A percentile compares a stretch with the other conserved stretches of the same genome.
Conservation (phyloP, 2,329 filamentous ascomycete species). For the Microsporum canis region DNA sequence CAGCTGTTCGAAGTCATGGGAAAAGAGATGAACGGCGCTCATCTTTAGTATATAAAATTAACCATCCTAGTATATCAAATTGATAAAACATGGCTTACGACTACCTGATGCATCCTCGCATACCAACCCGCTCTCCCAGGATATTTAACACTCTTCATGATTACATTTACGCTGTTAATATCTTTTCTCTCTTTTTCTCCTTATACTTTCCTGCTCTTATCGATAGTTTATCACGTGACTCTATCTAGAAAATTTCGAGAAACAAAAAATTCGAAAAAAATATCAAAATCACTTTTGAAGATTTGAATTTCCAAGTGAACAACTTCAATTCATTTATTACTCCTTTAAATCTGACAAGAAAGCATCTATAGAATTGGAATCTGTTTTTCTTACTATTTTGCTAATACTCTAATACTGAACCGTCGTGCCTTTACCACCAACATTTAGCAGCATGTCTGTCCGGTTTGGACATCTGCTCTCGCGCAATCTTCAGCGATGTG, state of each 20-base stretch:
- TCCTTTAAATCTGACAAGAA: not conserved
- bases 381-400: not conserved
- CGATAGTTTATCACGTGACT: not conserved
- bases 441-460: slow-evolving; percentile 25
- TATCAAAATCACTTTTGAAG: not conserved
- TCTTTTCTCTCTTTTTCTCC: not conserved
- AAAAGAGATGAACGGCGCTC: slow-evolving; percentile 47
- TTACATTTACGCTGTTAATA: not conserved
- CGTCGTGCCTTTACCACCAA: not conserved
- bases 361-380: not conserved
- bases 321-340: not conserved
- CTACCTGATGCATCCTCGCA: not conserved
- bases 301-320: not conserved
- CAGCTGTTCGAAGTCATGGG: slow-evolving; percentile 60
- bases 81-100: not conserved
- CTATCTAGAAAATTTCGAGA: not conserved
- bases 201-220: not conserved
- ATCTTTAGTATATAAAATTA: slow-evolving; percentile 33
- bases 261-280: not conserved
- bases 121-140: too few species aligned
- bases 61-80: not conserved
- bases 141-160: not conserved
- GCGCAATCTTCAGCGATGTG: slow-evolving; percentile 26
- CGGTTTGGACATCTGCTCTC: slow-evolving; percentile 28
- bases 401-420: not conserved